Conservation (phyloP, 106 monocot genomes). For the Dioscorea dumetorum region DNA sequence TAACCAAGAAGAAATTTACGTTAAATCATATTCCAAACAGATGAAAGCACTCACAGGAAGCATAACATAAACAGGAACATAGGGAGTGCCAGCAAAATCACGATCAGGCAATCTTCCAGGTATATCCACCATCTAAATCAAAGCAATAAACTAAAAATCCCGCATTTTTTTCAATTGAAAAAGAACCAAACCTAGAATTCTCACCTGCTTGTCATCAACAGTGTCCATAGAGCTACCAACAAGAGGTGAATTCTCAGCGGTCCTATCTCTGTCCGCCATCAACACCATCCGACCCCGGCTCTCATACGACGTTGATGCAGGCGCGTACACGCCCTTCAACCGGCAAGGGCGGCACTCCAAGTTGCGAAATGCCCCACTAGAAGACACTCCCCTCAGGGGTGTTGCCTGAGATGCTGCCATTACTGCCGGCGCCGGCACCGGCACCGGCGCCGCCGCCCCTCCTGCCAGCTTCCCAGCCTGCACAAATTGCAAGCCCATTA, state of each 20-base stretch:
- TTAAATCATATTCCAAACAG: not conserved
- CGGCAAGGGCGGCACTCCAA: constrained; percentile 15
- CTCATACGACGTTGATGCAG: constrained; percentile 11
- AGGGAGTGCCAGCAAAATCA: constrained; percentile 86
- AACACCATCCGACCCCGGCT: constrained; percentile 11
- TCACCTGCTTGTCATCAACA: constrained; percentile 55
- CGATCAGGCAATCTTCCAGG: constrained; percentile 49
- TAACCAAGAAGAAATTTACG: not conserved
- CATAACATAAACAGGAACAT: constrained; percentile 90
- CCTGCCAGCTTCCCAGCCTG: constrained; percentile 39
- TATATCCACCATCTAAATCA: constrained; percentile 28
- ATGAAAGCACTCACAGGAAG: constrained; percentile 48
- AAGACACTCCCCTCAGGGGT: constrained; percentile 30
- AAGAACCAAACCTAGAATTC: no score
- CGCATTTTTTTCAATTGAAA: no score
- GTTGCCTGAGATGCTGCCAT: constrained; percentile 9
- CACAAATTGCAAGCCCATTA: constrained; percentile 5
- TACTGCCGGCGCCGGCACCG: constrained; percentile 7
- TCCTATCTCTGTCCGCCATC: constrained; percentile 11
- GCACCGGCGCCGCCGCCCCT: constrained; percentile 13
- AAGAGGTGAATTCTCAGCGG: constrained; percentile 25
- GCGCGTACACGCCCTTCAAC: constrained; percentile 57
- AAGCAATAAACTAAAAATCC: not conserved
- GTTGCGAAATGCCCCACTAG: constrained; percentile 10
- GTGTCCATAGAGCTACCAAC: constrained; percentile 33